Evolutionary conservation across 2,329 filamentous ascomycete genomes (phyloP).

Genomic region (Neurospora crassa): DNA sequence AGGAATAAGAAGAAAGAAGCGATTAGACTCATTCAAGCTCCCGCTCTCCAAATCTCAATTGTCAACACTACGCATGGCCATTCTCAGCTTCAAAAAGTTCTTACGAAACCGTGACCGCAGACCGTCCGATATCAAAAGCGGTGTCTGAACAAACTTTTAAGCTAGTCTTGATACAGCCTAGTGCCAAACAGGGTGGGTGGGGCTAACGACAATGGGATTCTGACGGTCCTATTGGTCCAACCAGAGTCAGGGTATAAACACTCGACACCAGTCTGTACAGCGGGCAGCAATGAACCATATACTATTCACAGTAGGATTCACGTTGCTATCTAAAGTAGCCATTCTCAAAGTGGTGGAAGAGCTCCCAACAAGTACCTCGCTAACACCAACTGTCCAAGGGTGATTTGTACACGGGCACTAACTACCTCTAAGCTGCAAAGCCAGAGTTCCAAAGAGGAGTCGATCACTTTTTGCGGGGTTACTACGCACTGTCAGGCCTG

Average conservation of each 20-base stretch:
- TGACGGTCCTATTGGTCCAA: no score
- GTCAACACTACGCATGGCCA: background rate
- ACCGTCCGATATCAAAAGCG: conserved; percentile 2
- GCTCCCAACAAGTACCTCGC: no score
- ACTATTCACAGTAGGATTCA: no score
- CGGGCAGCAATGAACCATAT: no score
- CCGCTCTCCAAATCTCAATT: background rate
- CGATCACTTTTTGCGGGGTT: background rate
- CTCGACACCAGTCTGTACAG: no score
- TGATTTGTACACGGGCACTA: background rate
- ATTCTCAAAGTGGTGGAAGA: no score
- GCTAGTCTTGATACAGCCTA: conserved; percentile 5
- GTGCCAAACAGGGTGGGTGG: background rate
- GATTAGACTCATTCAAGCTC: background rate
- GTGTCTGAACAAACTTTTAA: conserved; percentile 13
- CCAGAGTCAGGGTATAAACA: no score
- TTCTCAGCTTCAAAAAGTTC: background rate
- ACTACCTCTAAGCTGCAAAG: background rate
- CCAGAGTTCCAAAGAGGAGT: background rate
- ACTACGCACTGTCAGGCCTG: background rate
- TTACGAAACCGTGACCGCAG: background rate
- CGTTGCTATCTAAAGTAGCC: no score
- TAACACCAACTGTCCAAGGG: no score
- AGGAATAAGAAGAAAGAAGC: background rate
- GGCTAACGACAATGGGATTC: background rate